A percentile compares a stretch with the other conserved stretches of the same genome.
phyloP scores from a whole-genome alignment of 768 basidiomycete genomes.

The Termitomyces sp. region DNA sequence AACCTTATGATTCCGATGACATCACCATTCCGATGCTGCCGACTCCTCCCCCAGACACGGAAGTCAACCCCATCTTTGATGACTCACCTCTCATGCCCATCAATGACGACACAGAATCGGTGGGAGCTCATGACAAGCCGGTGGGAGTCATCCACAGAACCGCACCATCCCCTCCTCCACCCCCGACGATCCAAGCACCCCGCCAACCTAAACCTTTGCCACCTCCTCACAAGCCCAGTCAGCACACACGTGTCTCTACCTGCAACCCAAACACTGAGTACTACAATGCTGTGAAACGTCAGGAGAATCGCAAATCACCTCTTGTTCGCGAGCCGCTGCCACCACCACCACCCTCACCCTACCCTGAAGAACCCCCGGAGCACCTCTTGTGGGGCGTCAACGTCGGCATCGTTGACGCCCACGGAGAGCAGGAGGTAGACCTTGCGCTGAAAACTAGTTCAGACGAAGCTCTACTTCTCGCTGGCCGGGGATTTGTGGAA shows the following conservation, averaged over 20 bases:
- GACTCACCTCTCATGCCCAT: no score
- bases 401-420: background rate
- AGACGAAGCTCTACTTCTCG: background rate
- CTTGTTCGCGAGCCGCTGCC: background rate
- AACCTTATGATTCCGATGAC: background rate
- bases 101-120: no score
- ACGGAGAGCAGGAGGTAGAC: conserved; percentile 1
- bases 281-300: background rate
- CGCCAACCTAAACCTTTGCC: background rate
- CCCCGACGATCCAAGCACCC: background rate
- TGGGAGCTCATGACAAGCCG: no score
- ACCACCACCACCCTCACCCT: background rate
- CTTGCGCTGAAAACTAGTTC: background rate
- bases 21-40: background rate
- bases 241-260: background rate
- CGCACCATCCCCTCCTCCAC: background rate
- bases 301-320: background rate
- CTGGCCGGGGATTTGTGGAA: background rate
- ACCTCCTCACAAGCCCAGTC: background rate
- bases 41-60: no score
- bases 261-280: background rate
- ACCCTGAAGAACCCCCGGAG: background rate
- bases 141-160: no score
- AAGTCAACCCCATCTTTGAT: no score
- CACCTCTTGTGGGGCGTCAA: background rate